phyloP scores from a whole-genome alignment of 441 rosid genomes.

The Brassica hybrid region DNA sequence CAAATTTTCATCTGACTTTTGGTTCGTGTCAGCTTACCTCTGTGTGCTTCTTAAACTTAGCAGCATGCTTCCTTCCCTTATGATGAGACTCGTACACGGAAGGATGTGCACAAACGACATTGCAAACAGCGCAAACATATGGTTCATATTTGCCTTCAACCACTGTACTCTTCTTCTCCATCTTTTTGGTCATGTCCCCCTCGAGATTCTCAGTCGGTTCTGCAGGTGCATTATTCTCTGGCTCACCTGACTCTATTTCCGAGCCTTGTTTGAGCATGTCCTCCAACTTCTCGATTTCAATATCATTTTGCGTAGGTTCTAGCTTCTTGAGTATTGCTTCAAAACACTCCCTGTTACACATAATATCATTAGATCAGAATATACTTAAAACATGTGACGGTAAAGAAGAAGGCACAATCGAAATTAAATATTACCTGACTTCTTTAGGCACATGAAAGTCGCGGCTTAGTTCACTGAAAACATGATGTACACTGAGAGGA shows the following conservation, averaged over 20 bases:
- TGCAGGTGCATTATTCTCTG: neutral
- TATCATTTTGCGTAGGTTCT: slow-evolving; percentile 14
- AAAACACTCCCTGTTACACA: slow-evolving; percentile 22
- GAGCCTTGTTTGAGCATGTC: slow-evolving; percentile 8
- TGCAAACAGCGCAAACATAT: slow-evolving; percentile 25
- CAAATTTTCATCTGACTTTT: slow-evolving; percentile 5
- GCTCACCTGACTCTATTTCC: slow-evolving; percentile 11
- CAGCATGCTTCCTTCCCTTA: slow-evolving; percentile 27
- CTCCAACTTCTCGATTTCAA: slow-evolving; percentile 11
- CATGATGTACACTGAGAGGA: neutral
- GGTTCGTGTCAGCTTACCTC: slow-evolving; percentile 4
- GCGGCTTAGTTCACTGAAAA: slow-evolving; percentile 16
- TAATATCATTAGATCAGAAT: neutral
- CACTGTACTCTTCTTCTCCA: slow-evolving; percentile 24
- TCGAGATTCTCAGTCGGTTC: neutral
- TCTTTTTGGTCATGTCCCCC: slow-evolving; percentile 13
- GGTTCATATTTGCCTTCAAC: slow-evolving; percentile 6
- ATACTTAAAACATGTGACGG: neutral
- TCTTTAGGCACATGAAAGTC: slow-evolving; percentile 17
- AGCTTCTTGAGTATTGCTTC: slow-evolving; percentile 12
- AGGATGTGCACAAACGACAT: slow-evolving; percentile 12
- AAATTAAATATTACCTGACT: slow-evolving; percentile 8
- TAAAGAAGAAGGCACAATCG: neutral
- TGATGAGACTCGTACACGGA: slow-evolving; percentile 16
- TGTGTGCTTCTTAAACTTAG: slow-evolving; percentile 6